Evolutionary conservation across 371 early-diverging fungal genomes (phyloP).

Genomic region (Catenaria anguillulae): DNA sequence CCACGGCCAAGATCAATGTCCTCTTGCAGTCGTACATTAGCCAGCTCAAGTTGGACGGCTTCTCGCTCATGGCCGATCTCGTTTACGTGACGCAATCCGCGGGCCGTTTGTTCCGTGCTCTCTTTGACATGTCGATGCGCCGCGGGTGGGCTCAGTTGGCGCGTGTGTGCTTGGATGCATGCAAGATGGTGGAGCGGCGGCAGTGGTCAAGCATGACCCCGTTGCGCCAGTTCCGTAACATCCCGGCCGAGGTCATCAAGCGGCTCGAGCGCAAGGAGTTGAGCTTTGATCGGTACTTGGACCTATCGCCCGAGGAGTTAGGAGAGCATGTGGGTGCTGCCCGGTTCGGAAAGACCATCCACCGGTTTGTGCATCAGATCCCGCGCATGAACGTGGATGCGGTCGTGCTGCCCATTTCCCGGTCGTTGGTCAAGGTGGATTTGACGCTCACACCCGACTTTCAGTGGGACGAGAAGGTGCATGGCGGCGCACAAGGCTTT

Average conservation of each 20-base stretch:
- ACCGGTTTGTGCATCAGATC: constrained; percentile 77
- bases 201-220: constrained; percentile 90
- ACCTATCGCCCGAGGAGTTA: constrained; percentile 74
- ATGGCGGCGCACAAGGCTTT: constrained; percentile 72
- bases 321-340: constrained; percentile 81
- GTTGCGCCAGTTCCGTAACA: constrained; percentile 69
- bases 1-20: constrained; percentile 89
- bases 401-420: constrained; percentile 83
- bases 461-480: constrained; percentile 73
- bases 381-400: constrained; percentile 78
- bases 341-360: constrained; percentile 70
- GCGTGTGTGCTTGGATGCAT: constrained; percentile 65
- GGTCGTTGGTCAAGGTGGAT: constrained; percentile 73
- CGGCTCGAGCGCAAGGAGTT: constrained; percentile 85
- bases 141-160: constrained; percentile 91
- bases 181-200: constrained; percentile 84
- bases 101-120: constrained; percentile 81
- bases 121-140: constrained; percentile 87
- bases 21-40: constrained; percentile 89
- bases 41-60: constrained; percentile 74
- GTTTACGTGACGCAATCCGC: constrained; percentile 93
- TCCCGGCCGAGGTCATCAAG: constrained; percentile 70
- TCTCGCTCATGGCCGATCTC: constrained; percentile 90
- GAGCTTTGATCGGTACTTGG: constrained; percentile 84
- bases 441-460: constrained; percentile 86